Percentiles rank a stretch among this genome's conserved stretches.
These are phyloP conservation scores for Paramarasmius palmivorus DNA, from an alignment of 1,284 basidiomycete species.

Conservation along the genomic window DNA sequence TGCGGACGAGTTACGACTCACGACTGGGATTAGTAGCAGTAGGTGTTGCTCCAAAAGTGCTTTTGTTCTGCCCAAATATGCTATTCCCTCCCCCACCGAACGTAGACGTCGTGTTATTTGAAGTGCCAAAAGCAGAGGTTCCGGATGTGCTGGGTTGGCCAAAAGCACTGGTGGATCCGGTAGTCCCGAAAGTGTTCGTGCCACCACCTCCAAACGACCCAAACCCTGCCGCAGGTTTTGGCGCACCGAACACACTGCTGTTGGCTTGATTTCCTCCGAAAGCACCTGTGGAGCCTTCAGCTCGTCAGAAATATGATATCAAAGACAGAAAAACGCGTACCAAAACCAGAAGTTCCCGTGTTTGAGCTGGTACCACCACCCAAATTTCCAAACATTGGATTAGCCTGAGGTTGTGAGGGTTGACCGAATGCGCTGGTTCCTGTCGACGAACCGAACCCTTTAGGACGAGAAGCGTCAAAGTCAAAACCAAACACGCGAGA, in stretches of 20 bases:
- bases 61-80: constrained; percentile 15
- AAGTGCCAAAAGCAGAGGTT: constrained; percentile 34
- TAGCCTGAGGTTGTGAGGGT: constrained; percentile 59
- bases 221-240: constrained; percentile 69
- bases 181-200: too few species aligned
- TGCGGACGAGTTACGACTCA: background rate
- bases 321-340: constrained; percentile 40
- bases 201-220: constrained; percentile 60
- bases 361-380: constrained; percentile 36
- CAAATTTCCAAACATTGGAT: constrained; percentile 77
- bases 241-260: constrained; percentile 52
- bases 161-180: too few species aligned
- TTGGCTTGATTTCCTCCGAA: constrained; percentile 52
- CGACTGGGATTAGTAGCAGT: constrained; percentile 17
- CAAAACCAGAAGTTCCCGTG: constrained; percentile 52
- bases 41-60: too few species aligned
- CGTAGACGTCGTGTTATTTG: constrained; percentile 16
- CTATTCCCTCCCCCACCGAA: constrained; percentile 14
- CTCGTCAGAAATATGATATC: constrained; percentile 17
- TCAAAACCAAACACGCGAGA: constrained; percentile 22
- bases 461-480: constrained; percentile 12
- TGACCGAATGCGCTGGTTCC: constrained; percentile 42
- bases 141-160: constrained; percentile 32
- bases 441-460: constrained; percentile 37
- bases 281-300: constrained; percentile 42